These are phyloP conservation scores for Nakazawaea pomicola DNA, from an alignment of 805 yeast genomes.

Conservation along the genomic window DNA sequence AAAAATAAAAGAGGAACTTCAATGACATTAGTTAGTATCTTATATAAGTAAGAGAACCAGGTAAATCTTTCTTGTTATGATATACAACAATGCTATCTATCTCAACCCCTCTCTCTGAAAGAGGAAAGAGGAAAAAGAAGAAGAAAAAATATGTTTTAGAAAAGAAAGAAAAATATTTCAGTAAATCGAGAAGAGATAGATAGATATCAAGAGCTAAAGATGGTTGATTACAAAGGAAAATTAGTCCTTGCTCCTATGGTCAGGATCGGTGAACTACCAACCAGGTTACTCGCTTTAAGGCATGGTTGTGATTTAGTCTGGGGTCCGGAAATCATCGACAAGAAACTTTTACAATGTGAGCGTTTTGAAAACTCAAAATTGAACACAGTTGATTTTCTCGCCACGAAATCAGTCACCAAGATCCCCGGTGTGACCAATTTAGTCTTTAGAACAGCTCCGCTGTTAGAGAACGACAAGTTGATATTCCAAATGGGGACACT, in stretches of 20 bases:
- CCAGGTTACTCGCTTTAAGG: conserved; percentile 70
- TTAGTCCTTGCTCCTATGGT: conserved; percentile 96
- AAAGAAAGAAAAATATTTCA: not conserved
- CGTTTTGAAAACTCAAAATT: conserved; percentile 54
- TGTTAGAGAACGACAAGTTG: conserved; percentile 55
- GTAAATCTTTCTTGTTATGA: too few relatives aligned
- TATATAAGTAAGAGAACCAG: too few relatives aligned
- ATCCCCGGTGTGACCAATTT: conserved; percentile 45
- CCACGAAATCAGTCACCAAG: conserved; percentile 34
- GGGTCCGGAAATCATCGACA: conserved; percentile 94
- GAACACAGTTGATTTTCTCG: conserved; percentile 57
- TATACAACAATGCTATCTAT: too few relatives aligned
- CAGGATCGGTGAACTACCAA: conserved; percentile 90
- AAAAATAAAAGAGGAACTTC: too few relatives aligned
- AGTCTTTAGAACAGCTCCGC: conserved; percentile 70
- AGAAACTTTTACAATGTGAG: conserved; percentile 66
- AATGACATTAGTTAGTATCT: too few relatives aligned
- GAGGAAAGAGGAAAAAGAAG: too few relatives aligned
- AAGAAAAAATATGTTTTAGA: too few relatives aligned
- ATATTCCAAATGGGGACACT: conserved; percentile 92
- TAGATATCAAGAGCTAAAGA: conserved; percentile 16
- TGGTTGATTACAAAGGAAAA: conserved; percentile 72
- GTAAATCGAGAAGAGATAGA: not conserved
- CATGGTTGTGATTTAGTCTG: conserved; percentile 95
- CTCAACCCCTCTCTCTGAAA: too few relatives aligned